These are phyloP conservation scores for Chiua sp. DNA, from an alignment of 1,284 basidiomycete species.

Conservation along the genomic window DNA sequence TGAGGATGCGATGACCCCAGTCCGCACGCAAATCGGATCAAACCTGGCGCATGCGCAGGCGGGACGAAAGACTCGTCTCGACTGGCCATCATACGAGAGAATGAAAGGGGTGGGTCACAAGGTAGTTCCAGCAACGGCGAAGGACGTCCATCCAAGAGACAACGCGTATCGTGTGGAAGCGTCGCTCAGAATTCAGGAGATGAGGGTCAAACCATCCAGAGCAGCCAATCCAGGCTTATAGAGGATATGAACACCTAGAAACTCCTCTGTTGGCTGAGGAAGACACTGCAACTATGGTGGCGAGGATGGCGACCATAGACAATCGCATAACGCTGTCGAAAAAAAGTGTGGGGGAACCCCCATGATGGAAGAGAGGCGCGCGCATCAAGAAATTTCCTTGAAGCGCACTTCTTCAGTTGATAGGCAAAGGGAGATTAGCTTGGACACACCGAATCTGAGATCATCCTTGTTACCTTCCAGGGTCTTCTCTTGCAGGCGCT, in stretches of 20 bases:
- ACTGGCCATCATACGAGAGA: no score
- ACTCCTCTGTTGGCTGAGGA: conserved; percentile 29
- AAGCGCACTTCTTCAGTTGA: conserved; percentile 17
- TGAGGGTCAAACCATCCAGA: no score
- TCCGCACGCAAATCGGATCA: conserved; percentile 29
- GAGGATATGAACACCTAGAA: conserved; percentile 13
- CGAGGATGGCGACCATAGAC: no score
- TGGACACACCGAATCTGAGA: conserved; percentile 5
- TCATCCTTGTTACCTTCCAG: conserved; percentile 11
- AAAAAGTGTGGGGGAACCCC: background rate
- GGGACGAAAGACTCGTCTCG: no score
- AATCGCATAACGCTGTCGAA: no score
- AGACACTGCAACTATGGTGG: no score
- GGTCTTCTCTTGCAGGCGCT: background rate
- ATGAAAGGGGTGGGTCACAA: conserved; percentile 12
- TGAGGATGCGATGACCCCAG: conserved; percentile 21
- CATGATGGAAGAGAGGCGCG: conserved; percentile 24
- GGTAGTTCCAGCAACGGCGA: conserved; percentile 3
- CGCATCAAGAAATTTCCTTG: conserved; percentile 26
- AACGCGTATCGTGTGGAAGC: conserved; percentile 1
- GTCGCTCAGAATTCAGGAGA: no score
- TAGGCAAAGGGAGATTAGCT: background rate
- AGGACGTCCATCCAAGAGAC: conserved; percentile 23
- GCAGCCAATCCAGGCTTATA: background rate
- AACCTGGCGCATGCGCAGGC: background rate